Conservation (phyloP, 2,329 filamentous ascomycete species). For the Penicillium griseofulvum region DNA sequence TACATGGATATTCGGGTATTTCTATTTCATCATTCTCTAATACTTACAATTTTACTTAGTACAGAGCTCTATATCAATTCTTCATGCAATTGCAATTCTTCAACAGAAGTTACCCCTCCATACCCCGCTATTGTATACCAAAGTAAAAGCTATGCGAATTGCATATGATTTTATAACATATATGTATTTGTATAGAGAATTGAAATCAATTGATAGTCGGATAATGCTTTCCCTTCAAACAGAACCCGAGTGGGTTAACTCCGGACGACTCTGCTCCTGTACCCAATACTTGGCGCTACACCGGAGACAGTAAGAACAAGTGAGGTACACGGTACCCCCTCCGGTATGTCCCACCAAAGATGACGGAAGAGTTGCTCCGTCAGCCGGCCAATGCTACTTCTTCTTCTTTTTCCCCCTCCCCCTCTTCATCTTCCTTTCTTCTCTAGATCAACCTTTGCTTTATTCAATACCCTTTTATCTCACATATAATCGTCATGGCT, state of each 20-base stretch:
- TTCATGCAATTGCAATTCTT: too few species aligned
- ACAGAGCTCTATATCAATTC: not conserved
- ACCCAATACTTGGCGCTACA: constrained; percentile 23
- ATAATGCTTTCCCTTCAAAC: constrained; percentile 13
- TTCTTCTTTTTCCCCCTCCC: constrained; percentile 25
- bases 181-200: not conserved
- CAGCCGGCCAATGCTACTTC: constrained; percentile 23
- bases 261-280: constrained; percentile 41
- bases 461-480: constrained; percentile 10
- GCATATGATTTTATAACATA: not conserved
- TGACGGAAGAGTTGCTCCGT: constrained; percentile 41
- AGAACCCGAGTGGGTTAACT: constrained; percentile 26
- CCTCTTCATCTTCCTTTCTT: constrained; percentile 24
- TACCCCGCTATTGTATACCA: constrained; percentile 16
- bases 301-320: constrained; percentile 15
- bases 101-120: constrained; percentile 15
- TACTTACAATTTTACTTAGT: not conserved
- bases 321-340: constrained; percentile 15
- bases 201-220: constrained; percentile 9
- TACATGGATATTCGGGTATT: constrained; percentile 2
- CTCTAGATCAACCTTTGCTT: constrained; percentile 20
- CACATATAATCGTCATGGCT: constrained; percentile 37
- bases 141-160: not conserved
- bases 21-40: not conserved
- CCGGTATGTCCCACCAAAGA: constrained; percentile 25